These are phyloP conservation scores for Coniella vitis DNA, from an alignment of 2,329 filamentous ascomycete genomes.

Conservation along the genomic window DNA sequence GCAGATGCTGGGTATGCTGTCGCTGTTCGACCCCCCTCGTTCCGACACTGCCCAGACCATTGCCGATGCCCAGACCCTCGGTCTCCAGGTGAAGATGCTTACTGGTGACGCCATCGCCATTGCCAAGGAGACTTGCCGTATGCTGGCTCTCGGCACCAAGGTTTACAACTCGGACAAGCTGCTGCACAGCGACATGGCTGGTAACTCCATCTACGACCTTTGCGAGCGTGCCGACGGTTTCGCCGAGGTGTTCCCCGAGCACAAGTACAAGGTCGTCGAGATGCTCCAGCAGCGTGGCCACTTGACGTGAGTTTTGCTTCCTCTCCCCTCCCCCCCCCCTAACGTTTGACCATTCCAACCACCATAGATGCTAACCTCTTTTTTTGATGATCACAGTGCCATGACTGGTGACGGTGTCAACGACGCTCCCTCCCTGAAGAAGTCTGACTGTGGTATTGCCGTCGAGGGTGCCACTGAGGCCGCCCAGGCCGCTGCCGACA, in stretches of 20 bases:
- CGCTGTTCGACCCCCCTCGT: slow-evolving; percentile 75
- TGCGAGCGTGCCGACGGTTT: slow-evolving; percentile 70
- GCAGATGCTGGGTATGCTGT: slow-evolving; percentile 69
- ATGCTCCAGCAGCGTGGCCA: slow-evolving; percentile 56
- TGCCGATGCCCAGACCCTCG: slow-evolving; percentile 67
- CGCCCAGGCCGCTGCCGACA: slow-evolving; percentile 65
- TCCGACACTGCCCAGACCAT: slow-evolving; percentile 75
- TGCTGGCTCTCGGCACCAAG: slow-evolving; percentile 72
- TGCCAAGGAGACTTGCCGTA: slow-evolving; percentile 76
- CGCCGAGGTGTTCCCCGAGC: slow-evolving; percentile 68
- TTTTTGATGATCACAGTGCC: slow-evolving; percentile 38
- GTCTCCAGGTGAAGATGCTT: slow-evolving; percentile 75
- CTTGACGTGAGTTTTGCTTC: slow-evolving; percentile 20
- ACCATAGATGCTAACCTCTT: background rate
- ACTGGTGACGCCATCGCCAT: slow-evolving; percentile 76
- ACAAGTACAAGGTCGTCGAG: slow-evolving; percentile 71
- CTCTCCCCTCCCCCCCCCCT: no score
- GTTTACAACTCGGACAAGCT: slow-evolving; percentile 76
- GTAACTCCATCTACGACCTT: slow-evolving; percentile 67
- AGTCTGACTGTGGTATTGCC: slow-evolving; percentile 68
- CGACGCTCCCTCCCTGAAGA: slow-evolving; percentile 67
- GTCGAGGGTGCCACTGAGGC: slow-evolving; percentile 69
- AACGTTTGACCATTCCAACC: no score
- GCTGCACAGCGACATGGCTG: slow-evolving; percentile 67
- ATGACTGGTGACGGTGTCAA: slow-evolving; percentile 76